Conservation (phyloP, 345 rosid species). For the Populus tremula region DNA sequence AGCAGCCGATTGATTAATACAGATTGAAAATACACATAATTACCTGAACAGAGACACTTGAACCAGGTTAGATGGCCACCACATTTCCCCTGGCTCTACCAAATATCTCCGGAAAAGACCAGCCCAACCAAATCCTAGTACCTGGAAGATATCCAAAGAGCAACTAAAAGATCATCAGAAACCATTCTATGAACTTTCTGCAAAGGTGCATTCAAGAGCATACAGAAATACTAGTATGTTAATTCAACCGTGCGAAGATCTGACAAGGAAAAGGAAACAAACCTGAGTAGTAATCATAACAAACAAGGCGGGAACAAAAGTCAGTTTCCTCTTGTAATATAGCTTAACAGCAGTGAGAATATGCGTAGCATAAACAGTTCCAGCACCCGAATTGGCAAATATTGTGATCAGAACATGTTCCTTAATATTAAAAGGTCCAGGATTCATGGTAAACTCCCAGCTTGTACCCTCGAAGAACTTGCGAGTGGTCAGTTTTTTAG, state of each 20-base stretch:
- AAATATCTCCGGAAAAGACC: constrained; percentile 19
- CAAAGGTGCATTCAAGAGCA: too few species aligned
- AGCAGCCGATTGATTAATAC: neutral
- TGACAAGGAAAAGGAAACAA: neutral
- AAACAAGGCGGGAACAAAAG: constrained; percentile 34
- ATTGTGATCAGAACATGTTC: constrained; percentile 73
- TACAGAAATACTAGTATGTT: too few species aligned
- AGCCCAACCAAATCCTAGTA: constrained; percentile 25
- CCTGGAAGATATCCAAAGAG: neutral
- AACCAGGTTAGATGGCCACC: constrained; percentile 25
- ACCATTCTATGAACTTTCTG: too few species aligned
- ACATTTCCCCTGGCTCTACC: constrained; percentile 27
- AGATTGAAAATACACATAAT: neutral
- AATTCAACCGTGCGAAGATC: too few species aligned
- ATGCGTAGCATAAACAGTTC: constrained; percentile 39
- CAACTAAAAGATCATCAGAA: too few species aligned
- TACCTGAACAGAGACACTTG: constrained; percentile 12
- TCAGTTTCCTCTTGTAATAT: constrained; percentile 28
- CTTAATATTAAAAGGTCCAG: constrained; percentile 77
- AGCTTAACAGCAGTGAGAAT: constrained; percentile 39
- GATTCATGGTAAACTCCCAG: constrained; percentile 39
- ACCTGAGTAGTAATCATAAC: constrained; percentile 47
- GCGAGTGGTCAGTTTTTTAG: neutral
- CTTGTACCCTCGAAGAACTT: constrained; percentile 35
- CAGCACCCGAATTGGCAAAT: constrained; percentile 15